A percentile compares a stretch with the other conserved stretches of the same genome.
Conservation (phyloP, 2,329 filamentous ascomycete species). For the Scedosporium aurantiacum region DNA sequence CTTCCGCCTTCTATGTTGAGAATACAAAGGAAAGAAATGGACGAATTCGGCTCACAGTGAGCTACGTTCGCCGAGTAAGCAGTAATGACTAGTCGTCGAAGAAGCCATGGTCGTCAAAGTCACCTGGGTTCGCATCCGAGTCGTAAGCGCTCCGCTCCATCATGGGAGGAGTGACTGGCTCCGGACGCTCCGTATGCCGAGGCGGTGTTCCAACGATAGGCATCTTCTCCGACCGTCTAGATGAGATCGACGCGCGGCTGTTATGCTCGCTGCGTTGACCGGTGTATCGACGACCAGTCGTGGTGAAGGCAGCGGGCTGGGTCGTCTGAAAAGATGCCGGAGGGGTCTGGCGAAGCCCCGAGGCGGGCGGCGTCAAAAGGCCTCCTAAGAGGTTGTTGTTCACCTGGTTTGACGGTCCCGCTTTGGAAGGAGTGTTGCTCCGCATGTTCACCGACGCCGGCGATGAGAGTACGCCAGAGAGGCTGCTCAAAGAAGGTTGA, state of each 20-base stretch:
- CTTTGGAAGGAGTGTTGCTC: conserved; percentile 50
- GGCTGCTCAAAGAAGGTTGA: conserved; percentile 35
- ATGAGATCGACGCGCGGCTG: conserved; percentile 20
- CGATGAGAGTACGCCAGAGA: conserved; percentile 36
- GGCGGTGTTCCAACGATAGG: conserved; percentile 30
- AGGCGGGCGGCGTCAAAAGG: conserved; percentile 80
- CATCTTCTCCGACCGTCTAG: conserved; percentile 28
- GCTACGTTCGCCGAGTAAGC: neutral
- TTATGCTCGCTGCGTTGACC: conserved; percentile 15
- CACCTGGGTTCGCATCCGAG: conserved; percentile 46
- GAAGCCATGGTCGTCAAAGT: conserved; percentile 50
- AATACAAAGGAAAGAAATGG: neutral
- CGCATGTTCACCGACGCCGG: conserved; percentile 25
- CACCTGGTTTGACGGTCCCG: conserved; percentile 24
- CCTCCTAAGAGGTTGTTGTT: conserved; percentile 59
- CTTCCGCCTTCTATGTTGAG: neutral
- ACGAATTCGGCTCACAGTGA: neutral
- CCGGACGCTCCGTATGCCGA: conserved; percentile 25
- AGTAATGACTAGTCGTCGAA: conserved; percentile 31
- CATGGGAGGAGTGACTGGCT: conserved; percentile 50
- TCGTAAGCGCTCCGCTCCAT: conserved; percentile 49
- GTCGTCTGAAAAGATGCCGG: conserved; percentile 25
- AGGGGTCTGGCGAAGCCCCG: conserved; percentile 54
- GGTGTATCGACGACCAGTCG: conserved; percentile 47
- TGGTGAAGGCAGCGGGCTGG: conserved; percentile 51